A percentile compares a stretch with the other conserved stretches of the same genome.
Evolutionary conservation across 2,329 filamentous ascomycete species (phyloP).

Genomic region (Cadophora gregata): DNA sequence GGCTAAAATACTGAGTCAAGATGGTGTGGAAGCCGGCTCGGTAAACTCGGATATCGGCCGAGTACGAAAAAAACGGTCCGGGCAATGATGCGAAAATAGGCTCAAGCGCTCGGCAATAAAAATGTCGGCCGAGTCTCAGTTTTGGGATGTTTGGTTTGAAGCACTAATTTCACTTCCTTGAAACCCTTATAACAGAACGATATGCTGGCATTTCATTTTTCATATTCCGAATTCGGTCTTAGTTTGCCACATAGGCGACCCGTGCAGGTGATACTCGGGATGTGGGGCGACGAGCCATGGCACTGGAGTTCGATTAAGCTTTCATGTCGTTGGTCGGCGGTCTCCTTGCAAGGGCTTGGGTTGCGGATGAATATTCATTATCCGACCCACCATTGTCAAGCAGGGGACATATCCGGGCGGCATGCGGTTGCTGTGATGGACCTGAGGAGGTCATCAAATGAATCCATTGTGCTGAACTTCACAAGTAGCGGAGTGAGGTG

Average conservation of each 20-base stretch:
- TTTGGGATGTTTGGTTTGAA: not conserved
- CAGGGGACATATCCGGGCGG: constrained; percentile 1
- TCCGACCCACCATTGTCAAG: not conserved
- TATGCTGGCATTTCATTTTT: not conserved
- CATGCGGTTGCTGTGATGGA: not conserved
- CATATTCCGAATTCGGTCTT: not conserved
- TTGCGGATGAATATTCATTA: not conserved
- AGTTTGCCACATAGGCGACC: constrained; percentile 3
- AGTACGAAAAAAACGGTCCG: not conserved
- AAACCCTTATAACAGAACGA: not conserved
- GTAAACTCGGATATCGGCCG: not conserved
- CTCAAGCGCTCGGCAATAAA: not conserved
- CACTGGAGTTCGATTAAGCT: constrained; percentile 12
- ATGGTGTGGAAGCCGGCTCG: not conserved
- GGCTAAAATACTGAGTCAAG: constrained; percentile 1
- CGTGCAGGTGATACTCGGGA: not conserved
- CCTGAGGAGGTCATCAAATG: not conserved
- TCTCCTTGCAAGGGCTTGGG: not conserved
- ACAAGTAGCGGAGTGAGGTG: too few relatives aligned
- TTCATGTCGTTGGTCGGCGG: not conserved
- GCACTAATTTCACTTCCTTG: not conserved
- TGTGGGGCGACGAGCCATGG: constrained; percentile 2
- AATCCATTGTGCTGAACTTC: not conserved
- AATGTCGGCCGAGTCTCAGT: not conserved
- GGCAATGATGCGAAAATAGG: not conserved